Evolutionary conservation across 1,284 basidiomycete species (phyloP).

Genomic region (Cryptococcus deneoformans): DNA sequence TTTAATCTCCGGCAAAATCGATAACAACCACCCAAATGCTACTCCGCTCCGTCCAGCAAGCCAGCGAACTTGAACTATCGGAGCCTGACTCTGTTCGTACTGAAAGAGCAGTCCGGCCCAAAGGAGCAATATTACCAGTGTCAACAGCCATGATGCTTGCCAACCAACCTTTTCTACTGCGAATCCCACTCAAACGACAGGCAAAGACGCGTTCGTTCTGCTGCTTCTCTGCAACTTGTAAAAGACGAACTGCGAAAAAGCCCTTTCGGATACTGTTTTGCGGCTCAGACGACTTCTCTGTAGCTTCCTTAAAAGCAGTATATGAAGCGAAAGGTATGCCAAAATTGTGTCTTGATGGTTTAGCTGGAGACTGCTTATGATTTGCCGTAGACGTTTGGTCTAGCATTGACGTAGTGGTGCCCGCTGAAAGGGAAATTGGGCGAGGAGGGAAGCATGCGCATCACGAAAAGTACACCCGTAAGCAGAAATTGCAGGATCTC

Average conservation of each 20-base stretch:
- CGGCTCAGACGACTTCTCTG: slow-evolving; percentile 51
- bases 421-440: slow-evolving; percentile 16
- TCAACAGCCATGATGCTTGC: no score
- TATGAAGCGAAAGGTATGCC: slow-evolving; percentile 39
- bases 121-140: no score
- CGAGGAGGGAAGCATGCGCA: slow-evolving; percentile 16
- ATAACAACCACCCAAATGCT: no score
- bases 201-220: neutral
- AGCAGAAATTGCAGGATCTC: neutral
- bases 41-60: no score
- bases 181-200: no score
- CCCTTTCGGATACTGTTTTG: slow-evolving; percentile 50
- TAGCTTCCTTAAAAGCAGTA: slow-evolving; percentile 41
- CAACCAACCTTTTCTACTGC: no score
- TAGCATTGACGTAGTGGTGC: slow-evolving; percentile 38
- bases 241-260: neutral
- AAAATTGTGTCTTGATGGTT: neutral
- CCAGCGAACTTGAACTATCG: no score
- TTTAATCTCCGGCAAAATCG: no score
- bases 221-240: neutral
- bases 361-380: neutral
- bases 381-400: slow-evolving; percentile 36
- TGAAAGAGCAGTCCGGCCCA: no score
- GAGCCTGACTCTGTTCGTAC: no score
- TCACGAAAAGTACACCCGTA: slow-evolving; percentile 1